phyloP scores from a whole-genome alignment of 73 alveolate genomes.

The Paramecium sonneborni region DNA sequence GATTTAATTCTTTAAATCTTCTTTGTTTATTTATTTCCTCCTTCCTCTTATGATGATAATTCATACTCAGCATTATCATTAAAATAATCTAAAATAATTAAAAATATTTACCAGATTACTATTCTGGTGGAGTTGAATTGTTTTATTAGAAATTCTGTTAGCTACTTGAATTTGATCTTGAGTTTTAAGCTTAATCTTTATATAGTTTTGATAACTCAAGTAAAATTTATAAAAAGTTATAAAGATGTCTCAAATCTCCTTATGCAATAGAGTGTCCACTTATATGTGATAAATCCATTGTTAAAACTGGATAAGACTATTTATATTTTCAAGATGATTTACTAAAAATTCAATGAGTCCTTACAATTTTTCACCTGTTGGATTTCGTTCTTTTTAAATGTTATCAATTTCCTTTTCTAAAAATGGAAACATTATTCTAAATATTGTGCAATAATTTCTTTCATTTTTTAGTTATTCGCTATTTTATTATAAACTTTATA shows the following conservation, averaged over 20 bases:
- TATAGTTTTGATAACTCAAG: constrained; percentile 59
- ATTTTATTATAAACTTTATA: background rate
- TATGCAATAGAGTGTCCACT: constrained; percentile 64
- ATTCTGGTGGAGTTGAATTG: background rate
- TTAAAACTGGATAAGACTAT: constrained; percentile 58
- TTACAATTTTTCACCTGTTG: constrained; percentile 62
- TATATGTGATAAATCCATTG: constrained; percentile 66
- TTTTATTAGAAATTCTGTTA: background rate
- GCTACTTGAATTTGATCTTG: background rate
- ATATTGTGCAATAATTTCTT: constrained; percentile 52
- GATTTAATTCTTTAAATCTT: background rate
- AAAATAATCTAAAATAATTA: background rate
- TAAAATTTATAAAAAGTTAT: constrained; percentile 58
- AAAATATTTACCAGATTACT: background rate
- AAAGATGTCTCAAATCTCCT: constrained; percentile 59
- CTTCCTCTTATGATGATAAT: background rate
- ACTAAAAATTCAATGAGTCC: constrained; percentile 51
- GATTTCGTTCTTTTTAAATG: constrained; percentile 28
- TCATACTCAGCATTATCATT: background rate
- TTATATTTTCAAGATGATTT: background rate
- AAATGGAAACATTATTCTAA: constrained; percentile 64
- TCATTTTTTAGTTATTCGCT: constrained; percentile 21
- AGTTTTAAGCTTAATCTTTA: background rate
- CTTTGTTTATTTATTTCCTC: background rate
- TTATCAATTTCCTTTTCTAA: constrained; percentile 20